These are phyloP conservation scores for Coffea canephora DNA, from an alignment of 257 asterid species.

Conservation along the genomic window DNA sequence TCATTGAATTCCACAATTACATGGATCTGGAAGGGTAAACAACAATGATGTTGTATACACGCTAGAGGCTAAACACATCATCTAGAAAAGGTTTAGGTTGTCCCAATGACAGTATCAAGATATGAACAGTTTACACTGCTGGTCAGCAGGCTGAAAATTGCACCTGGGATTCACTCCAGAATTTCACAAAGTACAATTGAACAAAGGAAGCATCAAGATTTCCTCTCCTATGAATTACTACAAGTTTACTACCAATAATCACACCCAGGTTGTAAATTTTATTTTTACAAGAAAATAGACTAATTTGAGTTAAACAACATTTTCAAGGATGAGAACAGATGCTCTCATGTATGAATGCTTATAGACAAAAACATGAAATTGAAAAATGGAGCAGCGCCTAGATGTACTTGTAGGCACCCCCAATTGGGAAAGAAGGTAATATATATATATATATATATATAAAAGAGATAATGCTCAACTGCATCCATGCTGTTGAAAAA, in stretches of 20 bases:
- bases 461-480: too few relatives aligned
- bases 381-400: background rate
- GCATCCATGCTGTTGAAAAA: conserved; percentile 1
- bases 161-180: background rate
- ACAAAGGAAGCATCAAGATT: conserved; percentile 1
- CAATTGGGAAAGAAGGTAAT: background rate
- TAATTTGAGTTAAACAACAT: background rate
- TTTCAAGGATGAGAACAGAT: background rate
- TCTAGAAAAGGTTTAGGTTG: background rate
- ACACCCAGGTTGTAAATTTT: background rate
- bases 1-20: background rate
- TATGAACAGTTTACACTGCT: background rate
- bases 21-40: background rate
- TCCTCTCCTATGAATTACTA: background rate
- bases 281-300: background rate
- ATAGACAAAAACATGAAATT: background rate
- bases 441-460: background rate
- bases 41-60: background rate
- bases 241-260: background rate
- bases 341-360: background rate
- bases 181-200: background rate
- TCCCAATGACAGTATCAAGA: background rate
- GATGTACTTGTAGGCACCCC: background rate
- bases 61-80: background rate
- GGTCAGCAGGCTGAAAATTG: background rate